Conservation (phyloP, 2,329 filamentous ascomycete species). For the Aspergillus tubingensis region DNA sequence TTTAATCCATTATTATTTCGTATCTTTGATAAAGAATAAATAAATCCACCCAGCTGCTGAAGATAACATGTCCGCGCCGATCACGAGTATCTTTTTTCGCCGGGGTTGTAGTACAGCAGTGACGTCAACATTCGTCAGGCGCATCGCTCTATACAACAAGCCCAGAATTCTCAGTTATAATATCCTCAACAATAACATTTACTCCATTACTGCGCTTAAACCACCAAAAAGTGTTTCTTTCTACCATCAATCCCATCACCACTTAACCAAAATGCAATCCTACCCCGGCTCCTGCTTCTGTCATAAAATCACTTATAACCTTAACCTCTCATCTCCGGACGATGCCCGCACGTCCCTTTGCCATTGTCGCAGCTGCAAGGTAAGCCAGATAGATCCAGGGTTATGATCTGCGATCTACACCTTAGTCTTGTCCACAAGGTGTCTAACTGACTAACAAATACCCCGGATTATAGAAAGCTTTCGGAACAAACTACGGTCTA, state of each 20-base stretch:
- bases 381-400: conserved; percentile 14
- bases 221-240: no score
- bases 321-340: conserved; percentile 47
- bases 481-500: conserved; percentile 54
- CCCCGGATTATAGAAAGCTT: conserved; percentile 46
- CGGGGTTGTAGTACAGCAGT: neutral
- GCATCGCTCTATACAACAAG: neutral
- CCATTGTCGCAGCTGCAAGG: conserved; percentile 57
- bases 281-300: conserved; percentile 53
- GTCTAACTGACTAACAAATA: neutral
- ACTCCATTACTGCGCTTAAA: no score
- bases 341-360: conserved; percentile 56
- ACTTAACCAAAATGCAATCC: conserved; percentile 25
- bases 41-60: neutral
- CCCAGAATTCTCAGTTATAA: neutral
- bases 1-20: neutral
- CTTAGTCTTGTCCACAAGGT: no score
- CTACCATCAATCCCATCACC: no score
- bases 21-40: neutral
- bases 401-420: neutral
- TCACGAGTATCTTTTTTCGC: neutral
- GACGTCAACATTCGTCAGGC: conserved; percentile 8
- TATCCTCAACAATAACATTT: no score
- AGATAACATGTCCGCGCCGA: neutral
- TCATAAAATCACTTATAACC: conserved; percentile 48